These are phyloP conservation scores for Diaporthe citri DNA, from an alignment of 2,329 filamentous ascomycete genomes.

Conservation along the genomic window DNA sequence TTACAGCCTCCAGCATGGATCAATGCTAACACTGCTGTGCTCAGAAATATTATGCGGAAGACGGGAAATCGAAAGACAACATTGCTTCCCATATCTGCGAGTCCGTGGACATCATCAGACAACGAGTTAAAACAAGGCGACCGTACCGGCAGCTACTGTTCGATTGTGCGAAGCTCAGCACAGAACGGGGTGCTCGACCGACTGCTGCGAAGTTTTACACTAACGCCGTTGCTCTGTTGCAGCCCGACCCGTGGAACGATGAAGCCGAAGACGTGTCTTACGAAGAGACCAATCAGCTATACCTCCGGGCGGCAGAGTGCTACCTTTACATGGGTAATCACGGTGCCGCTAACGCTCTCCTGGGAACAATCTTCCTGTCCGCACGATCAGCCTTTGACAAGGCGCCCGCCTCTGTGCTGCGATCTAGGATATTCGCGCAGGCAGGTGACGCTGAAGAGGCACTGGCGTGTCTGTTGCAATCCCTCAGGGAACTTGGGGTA, in stretches of 20 bases:
- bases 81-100: conserved; percentile 86
- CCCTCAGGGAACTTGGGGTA: conserved; percentile 77
- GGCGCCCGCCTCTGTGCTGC: conserved; percentile 85
- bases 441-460: conserved; percentile 78
- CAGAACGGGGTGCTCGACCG: conserved; percentile 84
- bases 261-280: conserved; percentile 80
- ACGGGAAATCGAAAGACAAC: conserved; percentile 75
- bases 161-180: conserved; percentile 81
- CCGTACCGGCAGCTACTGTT: conserved; percentile 82
- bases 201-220: conserved; percentile 87
- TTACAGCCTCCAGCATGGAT: neutral
- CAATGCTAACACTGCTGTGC: neutral
- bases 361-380: conserved; percentile 77
- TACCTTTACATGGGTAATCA: conserved; percentile 79
- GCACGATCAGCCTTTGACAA: conserved; percentile 82
- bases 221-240: conserved; percentile 82
- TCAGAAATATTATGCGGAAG: conserved; percentile 72
- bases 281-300: conserved; percentile 85
- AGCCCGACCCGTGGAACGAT: conserved; percentile 82
- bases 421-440: conserved; percentile 83
- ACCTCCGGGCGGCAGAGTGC: conserved; percentile 85
- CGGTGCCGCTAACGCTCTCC: conserved; percentile 74
- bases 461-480: conserved; percentile 77
- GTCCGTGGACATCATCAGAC: conserved; percentile 80
- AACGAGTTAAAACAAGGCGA: conserved; percentile 69